Base-by-base conservation (phyloP, 1,139 yeast species). In the Yamadazyma taylorii region DNA sequence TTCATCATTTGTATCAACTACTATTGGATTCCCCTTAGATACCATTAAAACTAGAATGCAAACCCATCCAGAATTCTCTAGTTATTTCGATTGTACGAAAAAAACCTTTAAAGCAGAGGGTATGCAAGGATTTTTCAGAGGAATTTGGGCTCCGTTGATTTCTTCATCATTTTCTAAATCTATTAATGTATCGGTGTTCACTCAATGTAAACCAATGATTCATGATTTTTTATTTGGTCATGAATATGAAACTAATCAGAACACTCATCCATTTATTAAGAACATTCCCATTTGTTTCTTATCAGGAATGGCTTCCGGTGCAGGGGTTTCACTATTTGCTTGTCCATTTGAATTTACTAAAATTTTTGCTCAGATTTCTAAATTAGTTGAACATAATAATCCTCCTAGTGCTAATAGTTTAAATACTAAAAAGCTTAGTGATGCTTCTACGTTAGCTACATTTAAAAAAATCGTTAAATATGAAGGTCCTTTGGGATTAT, bases 291-390 rank as follows among this genome's bases (percentile, higher is more conserved):
- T 81, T 1, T 77, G 89, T 22, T 75, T 82, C 40, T 36, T 73
- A 2, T 72, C 94, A 0, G 96, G 95, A 1, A 61, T 74, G 5
- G 46, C 78, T 1, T 79, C 94, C 0, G 95, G 95, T 2, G 76
- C 77, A 2, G 66, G 73, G 1, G 81, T 84, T 11, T 74, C 89
- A 2, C 36, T 78, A 4, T 76, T 85, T 55, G 86, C 94, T 3
- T 83, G 92, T 50, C 96, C 96, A 0, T 87, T 87, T 56, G 96
- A 87, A 56, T 79, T 85, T 57, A 81, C 92, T 34, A 88, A 88
- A 55, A 71, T 87, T 6, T 86, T 84, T 43, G 84, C 92, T 29
- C 96, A 88, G 56, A 75, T 87, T 50, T 68, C 79, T 49, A 54
- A 74, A 42, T 55, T 79, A 51, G 72, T 75, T 32, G 69, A 69